These are phyloP conservation scores for Ustulina deusta DNA, from an alignment of 2,329 filamentous ascomycete species.

Conservation along the genomic window DNA sequence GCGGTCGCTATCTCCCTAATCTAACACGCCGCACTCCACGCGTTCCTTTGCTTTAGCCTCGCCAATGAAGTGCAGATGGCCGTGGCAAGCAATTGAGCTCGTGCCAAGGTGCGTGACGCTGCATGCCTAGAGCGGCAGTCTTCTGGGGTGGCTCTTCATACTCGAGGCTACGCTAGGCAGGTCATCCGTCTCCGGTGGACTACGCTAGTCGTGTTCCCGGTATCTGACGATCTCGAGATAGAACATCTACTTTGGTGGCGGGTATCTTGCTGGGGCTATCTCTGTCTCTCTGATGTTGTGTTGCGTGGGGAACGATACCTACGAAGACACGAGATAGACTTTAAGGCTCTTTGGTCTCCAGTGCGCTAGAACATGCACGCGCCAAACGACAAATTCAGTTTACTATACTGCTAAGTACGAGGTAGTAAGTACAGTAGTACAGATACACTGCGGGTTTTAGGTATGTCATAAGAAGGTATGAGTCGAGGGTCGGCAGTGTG, in stretches of 20 bases:
- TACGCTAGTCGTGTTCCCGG: constrained; percentile 6
- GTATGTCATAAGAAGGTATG: no score
- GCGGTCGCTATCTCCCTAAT: neutral
- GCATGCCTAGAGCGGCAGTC: neutral
- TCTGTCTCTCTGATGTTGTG: constrained; percentile 3
- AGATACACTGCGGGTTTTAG: no score
- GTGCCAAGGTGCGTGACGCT: constrained; percentile 15
- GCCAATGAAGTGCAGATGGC: constrained; percentile 11
- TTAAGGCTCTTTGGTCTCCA: neutral
- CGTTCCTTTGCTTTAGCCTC: constrained; percentile 21
- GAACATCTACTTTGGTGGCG: neutral
- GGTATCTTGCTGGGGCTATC: neutral
- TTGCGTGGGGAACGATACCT: constrained; percentile 8
- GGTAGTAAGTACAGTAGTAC: no score
- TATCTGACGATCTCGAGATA: constrained; percentile 14
- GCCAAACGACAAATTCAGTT: neutral
- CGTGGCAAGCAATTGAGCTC: constrained; percentile 9
- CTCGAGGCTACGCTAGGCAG: constrained; percentile 5
- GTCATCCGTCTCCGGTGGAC: constrained; percentile 4
- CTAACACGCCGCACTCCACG: neutral
- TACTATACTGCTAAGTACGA: neutral
- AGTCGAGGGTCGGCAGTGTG: no score
- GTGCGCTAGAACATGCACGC: no score
- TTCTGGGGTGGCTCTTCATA: constrained; percentile 1
- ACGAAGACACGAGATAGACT: neutral